These are phyloP conservation scores for Epichloe sylvatica DNA, from an alignment of 2,329 filamentous ascomycete genomes.

Conservation along the genomic window DNA sequence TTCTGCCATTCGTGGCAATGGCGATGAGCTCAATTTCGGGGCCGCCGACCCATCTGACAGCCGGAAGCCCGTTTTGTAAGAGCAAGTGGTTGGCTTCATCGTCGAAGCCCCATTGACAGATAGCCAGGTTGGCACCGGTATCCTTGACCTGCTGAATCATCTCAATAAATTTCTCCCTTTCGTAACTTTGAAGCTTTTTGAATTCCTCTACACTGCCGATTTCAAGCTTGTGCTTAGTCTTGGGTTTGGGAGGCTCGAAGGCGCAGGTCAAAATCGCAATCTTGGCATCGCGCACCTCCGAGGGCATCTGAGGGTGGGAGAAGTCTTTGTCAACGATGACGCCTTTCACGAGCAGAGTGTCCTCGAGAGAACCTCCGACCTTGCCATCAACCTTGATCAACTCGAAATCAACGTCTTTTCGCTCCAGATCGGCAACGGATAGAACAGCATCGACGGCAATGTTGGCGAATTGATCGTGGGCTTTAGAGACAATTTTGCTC, in stretches of 20 bases:
- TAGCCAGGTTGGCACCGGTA: constrained; percentile 90
- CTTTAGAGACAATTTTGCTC: constrained; percentile 98
- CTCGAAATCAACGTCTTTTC: constrained; percentile 97
- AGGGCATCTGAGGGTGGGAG: constrained; percentile 97
- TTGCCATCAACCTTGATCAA: constrained; percentile 99
- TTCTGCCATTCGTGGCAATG: constrained; percentile 94
- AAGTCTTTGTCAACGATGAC: constrained; percentile 99
- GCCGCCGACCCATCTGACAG: constrained; percentile 93
- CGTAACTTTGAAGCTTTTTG: constrained; percentile 93
- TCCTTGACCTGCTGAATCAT: constrained; percentile 99
- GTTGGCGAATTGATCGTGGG: constrained; percentile 93
- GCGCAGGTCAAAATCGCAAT: constrained; percentile 95
- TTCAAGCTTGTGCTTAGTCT: constrained; percentile 98
- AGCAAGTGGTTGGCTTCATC: constrained; percentile 97
- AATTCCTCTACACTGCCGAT: constrained; percentile 96
- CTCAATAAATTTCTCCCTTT: constrained; percentile 89
- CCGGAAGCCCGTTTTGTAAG: constrained; percentile 88
- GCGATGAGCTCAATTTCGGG: constrained; percentile 97
- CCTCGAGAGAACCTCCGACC: constrained; percentile 85
- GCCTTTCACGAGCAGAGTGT: constrained; percentile 88
- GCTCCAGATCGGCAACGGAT: constrained; percentile 87
- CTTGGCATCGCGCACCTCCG: constrained; percentile 88
- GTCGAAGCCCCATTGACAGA: constrained; percentile 99
- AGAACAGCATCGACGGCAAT: constrained; percentile 96
- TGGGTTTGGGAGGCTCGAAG: constrained; percentile 97